Evolutionary conservation across 306 rosid species (phyloP).

Genomic region (Senna siamea): DNA sequence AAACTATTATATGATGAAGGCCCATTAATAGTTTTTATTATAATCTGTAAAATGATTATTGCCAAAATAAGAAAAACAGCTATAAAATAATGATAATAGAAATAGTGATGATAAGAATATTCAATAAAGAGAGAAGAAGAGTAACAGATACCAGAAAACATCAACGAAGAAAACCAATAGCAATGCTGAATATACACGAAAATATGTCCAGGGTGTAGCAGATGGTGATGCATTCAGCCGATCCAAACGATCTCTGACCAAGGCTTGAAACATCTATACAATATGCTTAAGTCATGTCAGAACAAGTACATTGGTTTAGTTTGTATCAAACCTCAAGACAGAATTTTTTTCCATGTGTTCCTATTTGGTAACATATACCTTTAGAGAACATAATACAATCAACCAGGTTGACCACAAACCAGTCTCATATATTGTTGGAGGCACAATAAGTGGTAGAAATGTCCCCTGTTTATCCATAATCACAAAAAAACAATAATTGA

Average conservation of each 20-base stretch:
- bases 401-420: slow-evolving; percentile 93
- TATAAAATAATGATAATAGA: not conserved
- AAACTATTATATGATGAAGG: too few species aligned
- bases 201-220: slow-evolving; percentile 83
- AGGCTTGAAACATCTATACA: slow-evolving; percentile 94
- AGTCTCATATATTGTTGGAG: slow-evolving; percentile 80
- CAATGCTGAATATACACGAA: slow-evolving; percentile 89
- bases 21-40: too few species aligned
- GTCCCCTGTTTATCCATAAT: slow-evolving; percentile 67
- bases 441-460: slow-evolving; percentile 85
- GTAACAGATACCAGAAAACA: slow-evolving; percentile 65
- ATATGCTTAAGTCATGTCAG: slow-evolving; percentile 37
- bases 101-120: not conserved
- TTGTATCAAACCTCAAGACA: slow-evolving; percentile 21
- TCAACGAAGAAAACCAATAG: slow-evolving; percentile 76
- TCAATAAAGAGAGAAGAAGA: slow-evolving; percentile 10
- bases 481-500: slow-evolving; percentile 19
- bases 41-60: too few species aligned
- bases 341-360: slow-evolving; percentile 13
- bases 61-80: not conserved
- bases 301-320: slow-evolving; percentile 31
- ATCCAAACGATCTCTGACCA: slow-evolving; percentile 93
- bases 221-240: slow-evolving; percentile 96
- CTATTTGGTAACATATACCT: slow-evolving; percentile 56
- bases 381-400: slow-evolving; percentile 80